Evolutionary conservation across 1,284 basidiomycete genomes (phyloP).

Genomic region (Fomitopsis schrenkii): DNA sequence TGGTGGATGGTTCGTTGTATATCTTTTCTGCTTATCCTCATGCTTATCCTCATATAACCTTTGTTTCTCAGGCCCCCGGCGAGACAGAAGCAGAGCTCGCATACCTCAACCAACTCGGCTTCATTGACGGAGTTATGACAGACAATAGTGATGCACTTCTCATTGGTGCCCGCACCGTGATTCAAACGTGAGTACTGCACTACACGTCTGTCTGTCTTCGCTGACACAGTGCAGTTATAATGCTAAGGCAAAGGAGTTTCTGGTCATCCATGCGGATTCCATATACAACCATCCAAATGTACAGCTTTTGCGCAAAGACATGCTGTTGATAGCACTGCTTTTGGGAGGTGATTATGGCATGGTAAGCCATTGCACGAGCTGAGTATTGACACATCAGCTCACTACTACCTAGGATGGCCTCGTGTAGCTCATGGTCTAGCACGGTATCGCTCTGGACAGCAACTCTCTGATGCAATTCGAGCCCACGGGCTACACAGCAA

Average conservation of each 20-base stretch:
- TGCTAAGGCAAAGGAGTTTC: too few species aligned
- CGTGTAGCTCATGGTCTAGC: constrained; percentile 2
- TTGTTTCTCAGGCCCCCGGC: constrained; percentile 41
- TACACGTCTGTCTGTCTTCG: too few species aligned
- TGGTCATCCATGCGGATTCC: too few species aligned
- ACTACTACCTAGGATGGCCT: neutral
- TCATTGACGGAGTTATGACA: constrained; percentile 51
- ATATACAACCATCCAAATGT: neutral
- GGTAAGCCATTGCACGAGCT: too few species aligned
- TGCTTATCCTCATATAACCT: neutral
- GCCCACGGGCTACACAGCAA: constrained; percentile 1
- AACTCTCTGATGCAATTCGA: too few species aligned
- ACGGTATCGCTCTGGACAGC: too few species aligned
- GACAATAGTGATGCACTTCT: constrained; percentile 45
- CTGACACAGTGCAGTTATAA: neutral
- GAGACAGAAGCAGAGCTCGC: constrained; percentile 65
- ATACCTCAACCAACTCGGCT: constrained; percentile 37
- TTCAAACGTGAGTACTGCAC: constrained; percentile 14
- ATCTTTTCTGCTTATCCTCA: too few species aligned
- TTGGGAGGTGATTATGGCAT: constrained; percentile 10
- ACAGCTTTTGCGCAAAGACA: neutral
- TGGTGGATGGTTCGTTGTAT: too few species aligned
- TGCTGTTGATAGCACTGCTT: constrained; percentile 7
- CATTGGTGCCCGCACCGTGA: constrained; percentile 18
- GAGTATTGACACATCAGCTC: too few species aligned